phyloP scores from a whole-genome alignment of 73 alveolate species.

The Paramecium octaurelia region DNA sequence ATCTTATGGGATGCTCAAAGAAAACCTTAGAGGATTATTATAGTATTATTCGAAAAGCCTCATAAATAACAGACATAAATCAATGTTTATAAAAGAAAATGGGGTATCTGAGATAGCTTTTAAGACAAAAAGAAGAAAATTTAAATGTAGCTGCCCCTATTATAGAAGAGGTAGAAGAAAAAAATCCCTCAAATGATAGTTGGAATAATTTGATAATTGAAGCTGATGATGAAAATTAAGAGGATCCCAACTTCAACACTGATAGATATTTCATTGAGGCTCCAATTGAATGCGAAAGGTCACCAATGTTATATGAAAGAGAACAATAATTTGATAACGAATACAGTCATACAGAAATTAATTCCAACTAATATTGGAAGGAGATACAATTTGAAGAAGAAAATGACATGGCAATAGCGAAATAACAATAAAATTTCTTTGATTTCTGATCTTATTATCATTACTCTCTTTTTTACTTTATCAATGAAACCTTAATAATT shows the following conservation, averaged over 20 bases:
- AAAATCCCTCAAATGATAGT: not conserved
- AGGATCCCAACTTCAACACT: not conserved
- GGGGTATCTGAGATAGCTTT: not conserved
- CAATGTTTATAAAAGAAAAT: not conserved
- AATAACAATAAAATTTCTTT: not conserved
- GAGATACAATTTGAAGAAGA: not conserved
- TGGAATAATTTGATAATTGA: conserved; percentile 14
- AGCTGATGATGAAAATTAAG: not conserved
- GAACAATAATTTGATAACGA: not conserved
- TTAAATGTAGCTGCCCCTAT: not conserved
- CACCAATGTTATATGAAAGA: not conserved
- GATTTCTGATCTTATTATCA: not conserved
- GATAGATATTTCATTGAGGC: not conserved
- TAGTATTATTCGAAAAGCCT: not conserved
- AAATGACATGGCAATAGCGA: not conserved
- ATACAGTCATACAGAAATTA: not conserved
- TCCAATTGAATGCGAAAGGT: not conserved
- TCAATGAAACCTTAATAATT: not conserved
- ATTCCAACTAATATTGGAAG: not conserved
- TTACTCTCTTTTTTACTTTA: not conserved
- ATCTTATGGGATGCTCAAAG: not conserved
- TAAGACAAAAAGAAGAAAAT: not conserved
- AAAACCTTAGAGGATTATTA: conserved; percentile 26
- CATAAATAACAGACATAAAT: not conserved
- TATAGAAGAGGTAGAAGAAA: not conserved